Evolutionary conservation across 352 stramenopile species (phyloP), one percentile per base, ranked within the genome.

Genomic region (Thraustotheca clavata): DNA sequence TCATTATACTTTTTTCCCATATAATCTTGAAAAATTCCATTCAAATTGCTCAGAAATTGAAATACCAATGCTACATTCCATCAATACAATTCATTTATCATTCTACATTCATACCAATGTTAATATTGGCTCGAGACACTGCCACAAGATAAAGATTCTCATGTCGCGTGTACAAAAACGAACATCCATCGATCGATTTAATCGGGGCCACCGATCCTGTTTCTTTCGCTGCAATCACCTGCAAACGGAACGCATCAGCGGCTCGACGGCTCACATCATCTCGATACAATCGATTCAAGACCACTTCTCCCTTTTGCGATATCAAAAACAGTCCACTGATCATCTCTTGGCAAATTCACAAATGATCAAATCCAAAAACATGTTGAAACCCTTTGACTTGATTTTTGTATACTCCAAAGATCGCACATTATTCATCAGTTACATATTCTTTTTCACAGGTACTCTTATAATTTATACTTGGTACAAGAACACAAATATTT

Each of bases 121-220:
- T 99, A 62, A 98, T 96, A 71, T 99, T 99, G 63, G 86, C 92
- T 40, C 94, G 82, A 5, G 96, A 99, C 54, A 99, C 81, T 4
- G 95, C 96, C 38, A 99, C 96, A 72, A 99, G 92, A 74, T 98
- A 99, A 57, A 99, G 88, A 68, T 99, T 98, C 62, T 97, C 84
- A 61, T 98, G 95, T 49, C 96, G 86, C 27, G 92, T 97, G 77
- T 98, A 99, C 16, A 99, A 74, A 79, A 99, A 99, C 46, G 93
- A 98, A 72, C 89, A 98, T 40, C 96, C 96, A 54, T 99, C 96
- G 69, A 99, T 96, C 54, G 86, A 83, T 69, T 97, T 97, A 31
- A 99, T 88, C 3, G 96, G 96, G 46, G 94, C 79, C 48, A 96
- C 76, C 3, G 91, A 97, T 12, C 94, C 92, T 5, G 94, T 98